Conservation (phyloP, 163 green algal species). For the Coccomyxa subellipsoidea region DNA sequence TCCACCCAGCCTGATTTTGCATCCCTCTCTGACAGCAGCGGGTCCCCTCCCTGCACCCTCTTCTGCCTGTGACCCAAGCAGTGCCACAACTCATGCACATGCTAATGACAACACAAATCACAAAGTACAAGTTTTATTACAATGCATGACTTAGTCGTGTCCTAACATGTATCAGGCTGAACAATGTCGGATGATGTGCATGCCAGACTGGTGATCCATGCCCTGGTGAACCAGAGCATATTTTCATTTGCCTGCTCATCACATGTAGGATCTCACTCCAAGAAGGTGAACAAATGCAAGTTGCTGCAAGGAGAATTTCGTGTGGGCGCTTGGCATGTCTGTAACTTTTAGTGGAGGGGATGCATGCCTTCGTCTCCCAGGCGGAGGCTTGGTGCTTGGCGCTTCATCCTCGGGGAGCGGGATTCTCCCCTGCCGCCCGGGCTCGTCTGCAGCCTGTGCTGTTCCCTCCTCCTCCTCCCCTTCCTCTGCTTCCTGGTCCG, state of each 20-base stretch:
- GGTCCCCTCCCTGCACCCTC: not conserved
- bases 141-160: not conserved
- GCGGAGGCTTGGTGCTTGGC: not conserved
- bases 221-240: not conserved
- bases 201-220: not conserved
- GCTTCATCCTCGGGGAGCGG: not conserved
- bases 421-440: not conserved
- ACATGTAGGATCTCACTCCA: not conserved
- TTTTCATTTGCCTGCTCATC: not conserved
- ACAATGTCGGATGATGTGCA: not conserved
- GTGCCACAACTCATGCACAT: not conserved
- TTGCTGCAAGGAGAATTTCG: not conserved
- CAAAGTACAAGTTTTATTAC: not conserved
- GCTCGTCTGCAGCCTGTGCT: not conserved
- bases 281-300: not conserved
- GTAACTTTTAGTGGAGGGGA: not conserved
- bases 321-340: not conserved
- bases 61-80: not conserved
- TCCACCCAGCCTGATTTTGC: not conserved
- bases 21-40: not conserved
- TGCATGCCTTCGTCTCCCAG: not conserved
- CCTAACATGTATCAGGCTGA: not conserved
- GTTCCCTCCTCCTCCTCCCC: not conserved
- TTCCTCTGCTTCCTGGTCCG: not conserved
- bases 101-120: no score